Evolutionary conservation across 139 green algal species (phyloP).

Genomic region (Coccomyxa sp.): DNA sequence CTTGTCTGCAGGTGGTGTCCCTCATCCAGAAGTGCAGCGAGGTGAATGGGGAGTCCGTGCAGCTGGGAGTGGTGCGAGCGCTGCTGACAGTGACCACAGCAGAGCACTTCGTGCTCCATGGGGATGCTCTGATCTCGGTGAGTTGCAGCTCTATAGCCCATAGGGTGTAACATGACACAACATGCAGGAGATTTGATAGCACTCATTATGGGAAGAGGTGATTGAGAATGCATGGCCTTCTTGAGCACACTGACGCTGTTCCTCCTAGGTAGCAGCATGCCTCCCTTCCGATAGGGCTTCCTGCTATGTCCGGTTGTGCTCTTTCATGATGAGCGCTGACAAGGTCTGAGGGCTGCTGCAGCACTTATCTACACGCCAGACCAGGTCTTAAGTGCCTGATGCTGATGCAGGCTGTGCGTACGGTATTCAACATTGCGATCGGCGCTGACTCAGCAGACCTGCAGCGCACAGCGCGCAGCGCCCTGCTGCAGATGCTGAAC

Average conservation of each 20-base stretch:
- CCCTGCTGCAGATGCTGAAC: constrained; percentile 87
- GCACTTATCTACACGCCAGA: not conserved
- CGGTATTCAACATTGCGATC: constrained; percentile 88
- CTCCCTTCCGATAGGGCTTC: too few species aligned
- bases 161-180: too few species aligned
- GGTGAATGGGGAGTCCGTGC: constrained; percentile 40
- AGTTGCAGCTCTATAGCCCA: too few species aligned
- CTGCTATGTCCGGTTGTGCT: too few species aligned
- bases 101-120: constrained; percentile 87
- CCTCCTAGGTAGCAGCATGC: too few species aligned
- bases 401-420: constrained; percentile 38
- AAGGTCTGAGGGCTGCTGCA: not conserved
- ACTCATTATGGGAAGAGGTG: too few species aligned
- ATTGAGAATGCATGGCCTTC: too few species aligned
- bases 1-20: constrained; percentile 31
- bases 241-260: too few species aligned
- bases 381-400: not conserved
- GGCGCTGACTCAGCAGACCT: constrained; percentile 55
- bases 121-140: constrained; percentile 73
- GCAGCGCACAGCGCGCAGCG: constrained; percentile 71
- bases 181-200: too few species aligned
- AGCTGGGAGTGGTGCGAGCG: constrained; percentile 75
- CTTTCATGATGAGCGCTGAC: too few species aligned
- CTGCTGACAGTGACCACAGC: constrained; percentile 82
- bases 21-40: constrained; percentile 71